These are phyloP conservation scores for Claviceps paspali DNA, from an alignment of 2,329 filamentous ascomycete genomes.

Conservation along the genomic window DNA sequence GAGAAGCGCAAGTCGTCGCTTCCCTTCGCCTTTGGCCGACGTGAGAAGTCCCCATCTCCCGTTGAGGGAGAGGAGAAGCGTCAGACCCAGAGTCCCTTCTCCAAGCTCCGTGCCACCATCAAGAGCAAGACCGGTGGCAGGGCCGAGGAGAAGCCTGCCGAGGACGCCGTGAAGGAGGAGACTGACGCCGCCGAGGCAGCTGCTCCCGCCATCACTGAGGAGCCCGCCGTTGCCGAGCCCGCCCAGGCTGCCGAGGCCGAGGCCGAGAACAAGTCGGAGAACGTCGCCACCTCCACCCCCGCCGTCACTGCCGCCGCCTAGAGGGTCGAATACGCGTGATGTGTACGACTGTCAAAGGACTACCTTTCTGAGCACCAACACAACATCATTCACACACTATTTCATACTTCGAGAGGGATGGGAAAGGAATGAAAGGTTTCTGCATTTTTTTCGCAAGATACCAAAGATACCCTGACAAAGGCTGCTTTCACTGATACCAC, in stretches of 20 bases:
- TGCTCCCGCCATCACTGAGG: slow-evolving; percentile 13
- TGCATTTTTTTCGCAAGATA: slow-evolving; percentile 38
- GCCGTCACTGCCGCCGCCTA: slow-evolving; percentile 38
- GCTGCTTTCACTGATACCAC: slow-evolving; percentile 31
- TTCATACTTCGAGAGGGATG: slow-evolving; percentile 24
- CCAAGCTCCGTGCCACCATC: slow-evolving; percentile 44
- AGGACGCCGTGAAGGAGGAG: slow-evolving; percentile 20
- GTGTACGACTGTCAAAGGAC: slow-evolving; percentile 12
- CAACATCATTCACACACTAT: slow-evolving; percentile 12
- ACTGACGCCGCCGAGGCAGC: slow-evolving; percentile 15
- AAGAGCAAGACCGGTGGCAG: slow-evolving; percentile 30
- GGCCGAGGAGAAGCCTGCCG: slow-evolving; percentile 25
- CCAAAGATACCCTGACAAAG: slow-evolving; percentile 39
- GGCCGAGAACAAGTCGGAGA: slow-evolving; percentile 26
- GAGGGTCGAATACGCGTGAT: slow-evolving; percentile 15
- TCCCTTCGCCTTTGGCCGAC: slow-evolving; percentile 64
- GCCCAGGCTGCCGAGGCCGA: slow-evolving; percentile 16
- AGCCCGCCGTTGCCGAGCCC: slow-evolving; percentile 12
- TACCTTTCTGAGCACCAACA: slow-evolving; percentile 7
- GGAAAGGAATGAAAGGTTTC: slow-evolving; percentile 33
- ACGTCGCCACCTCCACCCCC: slow-evolving; percentile 26
- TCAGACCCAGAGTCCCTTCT: slow-evolving; percentile 30
- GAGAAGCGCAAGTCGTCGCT: slow-evolving; percentile 72
- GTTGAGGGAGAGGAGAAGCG: slow-evolving; percentile 39
- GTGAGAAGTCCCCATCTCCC: slow-evolving; percentile 44